Percentiles rank a stretch among this genome's conserved stretches.
Conservation (phyloP, 345 rosid species). For the Citrus australasica region DNA sequence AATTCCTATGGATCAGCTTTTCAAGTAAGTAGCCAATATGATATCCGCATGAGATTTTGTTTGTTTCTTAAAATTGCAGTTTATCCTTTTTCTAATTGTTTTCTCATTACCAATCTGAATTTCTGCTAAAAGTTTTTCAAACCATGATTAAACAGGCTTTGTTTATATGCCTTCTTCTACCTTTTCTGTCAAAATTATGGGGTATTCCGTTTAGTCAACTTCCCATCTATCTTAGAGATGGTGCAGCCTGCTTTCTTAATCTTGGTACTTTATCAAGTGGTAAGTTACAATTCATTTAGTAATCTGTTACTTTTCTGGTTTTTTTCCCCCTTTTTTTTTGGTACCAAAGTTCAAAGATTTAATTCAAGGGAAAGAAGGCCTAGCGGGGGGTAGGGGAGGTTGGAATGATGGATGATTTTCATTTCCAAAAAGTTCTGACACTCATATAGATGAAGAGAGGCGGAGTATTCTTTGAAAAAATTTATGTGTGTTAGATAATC, state of each 20-base stretch:
- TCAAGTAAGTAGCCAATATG: slow-evolving; percentile 53
- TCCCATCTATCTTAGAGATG: slow-evolving; percentile 81
- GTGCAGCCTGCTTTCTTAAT: slow-evolving; percentile 89
- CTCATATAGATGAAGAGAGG: background rate
- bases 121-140: slow-evolving; percentile 14
- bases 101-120: slow-evolving; percentile 3
- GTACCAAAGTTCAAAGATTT: background rate
- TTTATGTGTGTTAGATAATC: background rate
- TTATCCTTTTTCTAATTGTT: background rate
- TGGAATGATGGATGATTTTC: background rate
- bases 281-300: slow-evolving; percentile 31
- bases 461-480: background rate
- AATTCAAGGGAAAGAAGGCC: background rate
- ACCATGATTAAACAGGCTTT: slow-evolving; percentile 48
- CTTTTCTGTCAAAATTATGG: slow-evolving; percentile 93
- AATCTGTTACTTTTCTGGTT: background rate
- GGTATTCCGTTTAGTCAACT: slow-evolving; percentile 87
- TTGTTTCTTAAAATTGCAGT: background rate
- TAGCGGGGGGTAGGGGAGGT: too few species aligned
- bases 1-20: slow-evolving; percentile 88
- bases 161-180: slow-evolving; percentile 76
- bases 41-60: slow-evolving; percentile 1
- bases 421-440: background rate
- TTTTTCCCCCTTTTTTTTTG: background rate
- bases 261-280: slow-evolving; percentile 59